These are phyloP conservation scores for Tilletiopsis washingtonensis DNA, from an alignment of 1,284 basidiomycete genomes.

Conservation along the genomic window DNA sequence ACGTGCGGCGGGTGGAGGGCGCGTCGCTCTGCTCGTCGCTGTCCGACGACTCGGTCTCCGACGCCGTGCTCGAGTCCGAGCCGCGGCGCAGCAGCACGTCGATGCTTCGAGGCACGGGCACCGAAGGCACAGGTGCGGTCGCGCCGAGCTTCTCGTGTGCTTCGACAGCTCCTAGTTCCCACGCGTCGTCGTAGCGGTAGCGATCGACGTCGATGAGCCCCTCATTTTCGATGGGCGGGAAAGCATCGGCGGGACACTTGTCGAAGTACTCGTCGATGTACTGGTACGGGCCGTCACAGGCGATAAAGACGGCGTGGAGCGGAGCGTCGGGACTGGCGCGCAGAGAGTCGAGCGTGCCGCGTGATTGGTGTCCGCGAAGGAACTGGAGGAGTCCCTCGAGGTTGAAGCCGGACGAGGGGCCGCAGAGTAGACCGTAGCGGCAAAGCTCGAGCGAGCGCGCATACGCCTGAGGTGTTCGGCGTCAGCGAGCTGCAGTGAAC, in stretches of 20 bases:
- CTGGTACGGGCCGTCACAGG: constrained; percentile 26
- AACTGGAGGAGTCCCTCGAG: constrained; percentile 18
- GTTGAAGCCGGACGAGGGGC: constrained; percentile 17
- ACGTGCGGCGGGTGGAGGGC: neutral
- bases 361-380: no score
- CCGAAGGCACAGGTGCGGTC: no score
- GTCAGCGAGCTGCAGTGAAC: no score
- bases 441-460: constrained; percentile 18
- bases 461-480: no score
- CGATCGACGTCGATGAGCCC: constrained; percentile 18
- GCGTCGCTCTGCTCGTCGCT: neutral
- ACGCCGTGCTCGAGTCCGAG: neutral
- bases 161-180: neutral
- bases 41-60: neutral
- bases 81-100: neutral
- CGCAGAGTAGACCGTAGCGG: constrained; percentile 17
- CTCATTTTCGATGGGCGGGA: constrained; percentile 16
- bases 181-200: constrained; percentile 10
- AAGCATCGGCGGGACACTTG: constrained; percentile 8
- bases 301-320: constrained; percentile 19
- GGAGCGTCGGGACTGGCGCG: constrained; percentile 14
- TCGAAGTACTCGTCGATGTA: constrained; percentile 22
- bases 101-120: no score
- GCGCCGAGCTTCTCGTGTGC: neutral
- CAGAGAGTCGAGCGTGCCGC: constrained; percentile 10